Conservation (phyloP, 345 rosid genomes). For the Pistacia integerrima region DNA sequence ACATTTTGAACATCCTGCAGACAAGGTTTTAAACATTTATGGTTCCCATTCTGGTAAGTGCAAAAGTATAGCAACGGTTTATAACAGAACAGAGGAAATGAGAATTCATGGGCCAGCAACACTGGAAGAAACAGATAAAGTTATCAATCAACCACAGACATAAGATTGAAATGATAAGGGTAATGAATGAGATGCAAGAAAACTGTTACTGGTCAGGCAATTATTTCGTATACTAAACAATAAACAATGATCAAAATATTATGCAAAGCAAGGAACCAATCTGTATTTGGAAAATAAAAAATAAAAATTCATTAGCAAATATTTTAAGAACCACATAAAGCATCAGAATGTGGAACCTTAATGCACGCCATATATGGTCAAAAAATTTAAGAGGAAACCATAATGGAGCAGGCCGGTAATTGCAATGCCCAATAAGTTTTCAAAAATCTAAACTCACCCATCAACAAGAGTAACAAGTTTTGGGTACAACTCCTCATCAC, state of each 20-base stretch:
- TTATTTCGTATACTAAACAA: neutral
- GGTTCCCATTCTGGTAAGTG: conserved; percentile 5
- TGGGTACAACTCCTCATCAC: conserved; percentile 87
- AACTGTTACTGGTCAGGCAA: neutral
- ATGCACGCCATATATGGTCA: neutral
- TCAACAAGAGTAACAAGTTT: conserved; percentile 72
- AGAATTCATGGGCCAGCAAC: no score
- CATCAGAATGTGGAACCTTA: neutral
- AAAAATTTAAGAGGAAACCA: neutral
- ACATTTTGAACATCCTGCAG: conserved; percentile 89
- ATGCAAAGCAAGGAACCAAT: neutral
- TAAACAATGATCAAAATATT: neutral
- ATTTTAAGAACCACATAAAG: neutral
- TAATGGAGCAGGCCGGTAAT: neutral
- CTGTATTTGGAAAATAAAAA: neutral
- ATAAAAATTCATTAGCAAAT: neutral
- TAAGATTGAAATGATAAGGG: neutral
- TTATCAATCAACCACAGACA: neutral
- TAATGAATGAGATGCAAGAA: neutral
- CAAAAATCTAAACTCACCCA: conserved; percentile 50
- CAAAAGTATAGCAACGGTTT: neutral
- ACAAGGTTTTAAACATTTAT: neutral
- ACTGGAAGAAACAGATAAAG: neutral
- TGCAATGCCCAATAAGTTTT: neutral
- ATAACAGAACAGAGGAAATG: neutral